Evolutionary conservation across 2,329 filamentous ascomycete species (phyloP).

Genomic region (Achaetomium macrosporum): DNA sequence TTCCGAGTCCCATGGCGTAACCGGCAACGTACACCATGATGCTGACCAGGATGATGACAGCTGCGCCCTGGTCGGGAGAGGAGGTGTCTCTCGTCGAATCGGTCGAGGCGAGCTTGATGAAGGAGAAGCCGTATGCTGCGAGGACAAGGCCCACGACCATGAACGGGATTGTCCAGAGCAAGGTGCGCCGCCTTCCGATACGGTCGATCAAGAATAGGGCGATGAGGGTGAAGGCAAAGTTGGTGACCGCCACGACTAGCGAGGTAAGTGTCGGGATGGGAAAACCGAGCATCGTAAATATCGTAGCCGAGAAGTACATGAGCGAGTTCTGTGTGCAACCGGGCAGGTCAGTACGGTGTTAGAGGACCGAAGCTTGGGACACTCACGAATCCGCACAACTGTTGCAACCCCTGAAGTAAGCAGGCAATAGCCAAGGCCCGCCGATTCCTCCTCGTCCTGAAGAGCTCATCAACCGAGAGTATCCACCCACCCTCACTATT

Average conservation of each 20-base stretch:
- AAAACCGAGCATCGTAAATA: constrained; percentile 74
- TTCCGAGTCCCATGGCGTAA: constrained; percentile 83
- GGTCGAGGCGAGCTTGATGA: constrained; percentile 44
- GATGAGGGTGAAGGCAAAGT: constrained; percentile 71
- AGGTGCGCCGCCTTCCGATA: constrained; percentile 70
- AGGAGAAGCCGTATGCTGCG: constrained; percentile 67
- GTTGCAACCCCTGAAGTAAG: constrained; percentile 79
- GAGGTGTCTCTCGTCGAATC: constrained; percentile 16
- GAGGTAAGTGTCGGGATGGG: constrained; percentile 72
- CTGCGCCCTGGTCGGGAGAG: constrained; percentile 31
- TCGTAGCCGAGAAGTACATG: constrained; percentile 87
- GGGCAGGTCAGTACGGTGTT: constrained; percentile 1
- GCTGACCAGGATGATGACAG: constrained; percentile 60
- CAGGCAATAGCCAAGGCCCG: constrained; percentile 80
- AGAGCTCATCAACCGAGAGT: constrained; percentile 47
- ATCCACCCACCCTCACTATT: constrained; percentile 33
- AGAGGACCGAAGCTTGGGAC: background rate
- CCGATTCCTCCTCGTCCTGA: constrained; percentile 56
- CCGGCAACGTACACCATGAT: constrained; percentile 79
- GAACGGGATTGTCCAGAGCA: constrained; percentile 76
- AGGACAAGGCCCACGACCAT: constrained; percentile 70
- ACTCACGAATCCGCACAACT: constrained; percentile 75
- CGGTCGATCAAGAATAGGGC: constrained; percentile 73
- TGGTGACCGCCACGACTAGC: constrained; percentile 71
- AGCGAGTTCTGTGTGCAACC: constrained; percentile 62